Conservation (phyloP, 331 rosid species). For the Malus hybrid region DNA sequence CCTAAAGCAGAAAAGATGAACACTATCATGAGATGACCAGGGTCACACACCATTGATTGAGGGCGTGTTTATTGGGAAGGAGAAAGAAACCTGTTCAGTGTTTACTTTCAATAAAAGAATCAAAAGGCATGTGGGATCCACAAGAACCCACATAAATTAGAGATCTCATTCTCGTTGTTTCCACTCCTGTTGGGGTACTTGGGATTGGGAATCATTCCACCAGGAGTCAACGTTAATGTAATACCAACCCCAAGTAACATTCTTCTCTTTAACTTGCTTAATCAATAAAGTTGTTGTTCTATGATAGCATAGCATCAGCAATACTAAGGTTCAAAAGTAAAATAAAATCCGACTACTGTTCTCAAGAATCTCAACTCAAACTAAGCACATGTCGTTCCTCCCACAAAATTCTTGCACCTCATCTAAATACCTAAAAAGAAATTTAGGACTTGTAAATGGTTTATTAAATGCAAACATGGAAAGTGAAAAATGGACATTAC, state of each 20-base stretch:
- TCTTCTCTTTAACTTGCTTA: not conserved
- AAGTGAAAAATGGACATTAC: slow-evolving; percentile 23
- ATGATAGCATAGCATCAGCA: not conserved
- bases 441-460: not conserved
- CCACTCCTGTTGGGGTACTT: not conserved
- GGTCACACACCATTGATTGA: not conserved
- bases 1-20: not conserved
- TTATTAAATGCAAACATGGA: not conserved
- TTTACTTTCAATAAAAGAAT: no score
- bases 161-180: not conserved
- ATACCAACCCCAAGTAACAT: not conserved
- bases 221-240: not conserved
- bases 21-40: not conserved
- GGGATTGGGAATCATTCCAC: not conserved
- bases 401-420: not conserved
- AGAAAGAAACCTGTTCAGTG: not conserved
- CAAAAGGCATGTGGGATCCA: no score
- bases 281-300: not conserved
- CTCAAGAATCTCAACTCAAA: not conserved
- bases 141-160: no score
- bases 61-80: not conserved
- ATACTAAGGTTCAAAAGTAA: not conserved
- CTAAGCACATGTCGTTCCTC: not conserved
- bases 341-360: not conserved
- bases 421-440: not conserved